A percentile compares a stretch with the other conserved stretches of the same genome.
These are phyloP conservation scores for Puccinia polysora DNA, from an alignment of 1,284 basidiomycete genomes.

Conservation along the genomic window DNA sequence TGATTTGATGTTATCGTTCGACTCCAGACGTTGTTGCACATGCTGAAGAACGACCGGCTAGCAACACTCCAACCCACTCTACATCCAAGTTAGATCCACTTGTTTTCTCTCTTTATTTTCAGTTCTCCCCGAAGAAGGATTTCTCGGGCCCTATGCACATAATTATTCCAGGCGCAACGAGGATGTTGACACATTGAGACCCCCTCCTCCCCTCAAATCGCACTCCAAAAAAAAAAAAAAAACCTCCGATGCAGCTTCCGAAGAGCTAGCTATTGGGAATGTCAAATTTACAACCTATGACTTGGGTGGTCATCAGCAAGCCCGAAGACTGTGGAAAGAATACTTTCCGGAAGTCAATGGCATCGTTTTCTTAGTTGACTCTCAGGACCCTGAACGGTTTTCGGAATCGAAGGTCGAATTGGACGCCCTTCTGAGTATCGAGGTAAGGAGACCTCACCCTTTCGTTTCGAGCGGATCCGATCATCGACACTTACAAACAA, in stretches of 20 bases:
- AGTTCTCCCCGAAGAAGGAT: neutral
- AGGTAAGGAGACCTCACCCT: no score
- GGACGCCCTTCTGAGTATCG: constrained; percentile 88
- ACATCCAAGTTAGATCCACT: constrained; percentile 85
- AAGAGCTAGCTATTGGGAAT: constrained; percentile 97
- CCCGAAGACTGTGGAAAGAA: constrained; percentile 97
- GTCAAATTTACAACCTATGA: constrained; percentile 99
- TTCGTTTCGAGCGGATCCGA: no score
- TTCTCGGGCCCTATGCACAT: no score
- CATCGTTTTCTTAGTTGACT: constrained; percentile 97
- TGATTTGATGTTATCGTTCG: neutral
- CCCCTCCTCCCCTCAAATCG: no score
- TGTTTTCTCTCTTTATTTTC: constrained; percentile 47
- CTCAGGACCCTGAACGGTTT: constrained; percentile 93
- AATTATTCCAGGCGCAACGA: no score
- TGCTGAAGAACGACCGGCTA: constrained; percentile 99
- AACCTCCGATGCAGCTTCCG: no score
- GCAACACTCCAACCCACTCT: constrained; percentile 97
- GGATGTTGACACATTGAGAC: no score
- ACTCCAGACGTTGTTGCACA: constrained; percentile 85
- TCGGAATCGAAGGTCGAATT: constrained; percentile 93
- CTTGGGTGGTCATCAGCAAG: constrained; percentile 94
- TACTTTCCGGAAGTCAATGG: constrained; percentile 99
- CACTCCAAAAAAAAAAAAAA: no score
- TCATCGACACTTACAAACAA: neutral